These are phyloP conservation scores for Phytophthora cactorum DNA, from an alignment of 352 stramenopile species.

Conservation along the genomic window DNA sequence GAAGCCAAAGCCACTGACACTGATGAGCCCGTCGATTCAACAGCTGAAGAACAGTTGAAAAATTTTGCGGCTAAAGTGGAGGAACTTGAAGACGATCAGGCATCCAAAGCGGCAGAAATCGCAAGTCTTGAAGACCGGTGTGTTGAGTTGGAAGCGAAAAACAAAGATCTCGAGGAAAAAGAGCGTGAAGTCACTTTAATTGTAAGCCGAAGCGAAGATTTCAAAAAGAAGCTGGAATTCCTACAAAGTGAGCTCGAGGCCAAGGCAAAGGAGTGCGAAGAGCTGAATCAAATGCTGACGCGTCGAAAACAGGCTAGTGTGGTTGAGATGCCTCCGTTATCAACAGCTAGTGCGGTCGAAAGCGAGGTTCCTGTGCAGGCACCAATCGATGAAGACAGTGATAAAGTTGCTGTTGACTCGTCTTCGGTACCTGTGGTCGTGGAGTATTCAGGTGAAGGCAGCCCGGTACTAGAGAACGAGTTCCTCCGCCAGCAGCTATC, in stretches of 20 bases:
- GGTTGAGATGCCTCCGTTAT: constrained; percentile 15
- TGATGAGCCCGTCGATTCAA: constrained; percentile 31
- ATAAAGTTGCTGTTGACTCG: neutral
- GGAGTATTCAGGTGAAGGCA: constrained; percentile 29
- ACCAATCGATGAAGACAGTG: constrained; percentile 23
- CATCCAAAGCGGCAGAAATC: constrained; percentile 59
- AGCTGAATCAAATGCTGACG: constrained; percentile 49
- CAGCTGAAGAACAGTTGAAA: constrained; percentile 52
- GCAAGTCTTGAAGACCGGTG: constrained; percentile 62
- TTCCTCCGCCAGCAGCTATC: constrained; percentile 54
- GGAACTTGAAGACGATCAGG: constrained; percentile 66
- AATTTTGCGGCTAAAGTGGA: constrained; percentile 58
- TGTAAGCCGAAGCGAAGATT: constrained; percentile 55
- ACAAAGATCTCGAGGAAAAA: constrained; percentile 46
- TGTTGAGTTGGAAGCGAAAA: constrained; percentile 50
- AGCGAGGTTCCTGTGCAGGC: constrained; percentile 11
- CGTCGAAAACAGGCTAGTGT: constrained; percentile 9
- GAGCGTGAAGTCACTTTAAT: constrained; percentile 47
- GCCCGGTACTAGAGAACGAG: constrained; percentile 49
- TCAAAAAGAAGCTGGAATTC: constrained; percentile 55
- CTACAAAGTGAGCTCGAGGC: constrained; percentile 56
- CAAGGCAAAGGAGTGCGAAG: constrained; percentile 56
- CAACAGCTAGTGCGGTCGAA: constrained; percentile 9
- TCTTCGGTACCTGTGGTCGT: neutral
- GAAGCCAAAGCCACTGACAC: constrained; percentile 23